A percentile compares a stretch with the other conserved stretches of the same genome.
phyloP scores from a whole-genome alignment of 306 rosid species.

The Mucuna pruriens region DNA sequence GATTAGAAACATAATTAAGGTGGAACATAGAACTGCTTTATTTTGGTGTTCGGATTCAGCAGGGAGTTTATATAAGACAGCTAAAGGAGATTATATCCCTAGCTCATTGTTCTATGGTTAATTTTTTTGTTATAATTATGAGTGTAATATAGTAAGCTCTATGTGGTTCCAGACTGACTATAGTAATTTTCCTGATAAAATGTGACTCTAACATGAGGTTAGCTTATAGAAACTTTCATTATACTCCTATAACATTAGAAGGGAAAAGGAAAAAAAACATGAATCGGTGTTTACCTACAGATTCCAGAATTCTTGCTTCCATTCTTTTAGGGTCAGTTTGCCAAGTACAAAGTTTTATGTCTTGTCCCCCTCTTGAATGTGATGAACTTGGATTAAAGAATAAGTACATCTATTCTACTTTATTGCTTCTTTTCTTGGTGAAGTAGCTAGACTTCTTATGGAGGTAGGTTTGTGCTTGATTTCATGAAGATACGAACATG shows the following conservation, averaged over 20 bases:
- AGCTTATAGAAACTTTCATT: background rate
- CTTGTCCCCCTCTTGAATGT: background rate
- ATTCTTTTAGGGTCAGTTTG: background rate
- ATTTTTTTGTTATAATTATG: background rate
- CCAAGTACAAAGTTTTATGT: background rate
- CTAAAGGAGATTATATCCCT: background rate
- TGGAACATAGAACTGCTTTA: background rate
- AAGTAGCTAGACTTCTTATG: background rate
- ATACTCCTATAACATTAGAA: background rate
- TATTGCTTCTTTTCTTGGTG: background rate
- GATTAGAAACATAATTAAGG: background rate
- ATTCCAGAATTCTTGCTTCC: background rate
- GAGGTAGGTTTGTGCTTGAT: background rate
- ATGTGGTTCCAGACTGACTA: background rate
- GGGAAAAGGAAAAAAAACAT: background rate
- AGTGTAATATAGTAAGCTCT: background rate
- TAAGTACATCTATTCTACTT: background rate
- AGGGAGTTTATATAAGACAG: background rate
- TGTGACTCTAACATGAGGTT: background rate
- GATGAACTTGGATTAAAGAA: constrained; percentile 9
- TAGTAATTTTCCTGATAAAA: background rate
- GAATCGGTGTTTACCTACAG: background rate
- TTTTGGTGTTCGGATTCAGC: background rate
- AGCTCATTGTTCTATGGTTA: background rate
- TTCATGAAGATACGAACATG: background rate